These are phyloP conservation scores for Maudiozyma bulderi DNA, from an alignment of 805 yeast genomes.

Conservation along the genomic window DNA sequence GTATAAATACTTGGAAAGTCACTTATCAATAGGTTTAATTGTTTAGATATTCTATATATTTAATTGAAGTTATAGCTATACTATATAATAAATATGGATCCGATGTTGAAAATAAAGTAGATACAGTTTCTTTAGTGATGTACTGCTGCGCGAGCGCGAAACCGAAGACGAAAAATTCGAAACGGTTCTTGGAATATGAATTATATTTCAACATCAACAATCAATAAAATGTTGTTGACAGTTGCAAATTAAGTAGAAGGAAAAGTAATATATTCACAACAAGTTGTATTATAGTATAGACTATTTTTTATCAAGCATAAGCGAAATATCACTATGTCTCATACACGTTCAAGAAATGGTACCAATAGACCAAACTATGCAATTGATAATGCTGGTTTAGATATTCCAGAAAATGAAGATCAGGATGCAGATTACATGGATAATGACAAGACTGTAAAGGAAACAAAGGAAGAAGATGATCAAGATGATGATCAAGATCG, in stretches of 20 bases:
- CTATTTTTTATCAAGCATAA: no score
- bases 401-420: slow-evolving; percentile 16
- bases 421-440: slow-evolving; percentile 20
- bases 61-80: not conserved
- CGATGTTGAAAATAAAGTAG: no score
- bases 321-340: not conserved
- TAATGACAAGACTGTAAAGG: slow-evolving; percentile 1
- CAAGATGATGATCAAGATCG: slow-evolving; percentile 10
- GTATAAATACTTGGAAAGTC: slow-evolving; percentile 62
- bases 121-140: no score
- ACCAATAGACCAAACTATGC: slow-evolving; percentile 19
- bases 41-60: not conserved
- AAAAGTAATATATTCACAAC: no score
- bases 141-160: no score
- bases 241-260: no score
- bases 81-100: not conserved
- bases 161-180: no score
- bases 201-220: no score
- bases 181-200: no score
- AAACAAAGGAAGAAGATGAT: slow-evolving; percentile 7
- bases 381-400: slow-evolving; percentile 25
- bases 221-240: no score
- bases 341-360: slow-evolving; percentile 15
- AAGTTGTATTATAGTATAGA: no score
- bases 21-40: slow-evolving; percentile 7